A percentile compares a stretch with the other conserved stretches of the same genome.
Evolutionary conservation across 352 stramenopile species (phyloP).

Genomic region (Phytophthora idaei): DNA sequence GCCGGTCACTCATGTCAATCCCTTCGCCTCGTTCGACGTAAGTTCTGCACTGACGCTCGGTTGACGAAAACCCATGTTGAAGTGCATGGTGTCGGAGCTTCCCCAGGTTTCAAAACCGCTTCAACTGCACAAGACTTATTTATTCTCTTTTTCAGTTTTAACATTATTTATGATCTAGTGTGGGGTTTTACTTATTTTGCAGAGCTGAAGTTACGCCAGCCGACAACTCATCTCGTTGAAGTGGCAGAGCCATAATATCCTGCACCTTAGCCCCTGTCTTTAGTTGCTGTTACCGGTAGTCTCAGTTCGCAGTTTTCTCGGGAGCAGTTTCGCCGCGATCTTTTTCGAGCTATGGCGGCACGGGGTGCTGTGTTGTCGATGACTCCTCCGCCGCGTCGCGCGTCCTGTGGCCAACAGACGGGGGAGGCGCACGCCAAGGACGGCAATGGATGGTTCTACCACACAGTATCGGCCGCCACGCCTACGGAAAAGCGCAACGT

Average conservation of each 20-base stretch:
- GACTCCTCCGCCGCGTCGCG: slow-evolving; percentile 21
- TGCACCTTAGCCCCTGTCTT: background rate
- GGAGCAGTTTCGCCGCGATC: slow-evolving; percentile 20
- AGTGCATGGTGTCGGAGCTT: background rate
- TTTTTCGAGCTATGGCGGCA: slow-evolving; percentile 10
- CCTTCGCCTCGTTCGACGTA: background rate
- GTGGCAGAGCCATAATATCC: background rate
- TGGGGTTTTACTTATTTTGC: background rate
- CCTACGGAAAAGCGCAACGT: slow-evolving; percentile 40
- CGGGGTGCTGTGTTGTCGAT: slow-evolving; percentile 2
- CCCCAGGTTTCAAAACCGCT: slow-evolving; percentile 7
- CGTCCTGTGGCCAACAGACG: slow-evolving; percentile 44
- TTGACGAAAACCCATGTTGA: slow-evolving; percentile 16
- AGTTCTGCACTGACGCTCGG: slow-evolving; percentile 17
- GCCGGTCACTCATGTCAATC: slow-evolving; percentile 5
- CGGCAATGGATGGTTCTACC: slow-evolving; percentile 37
- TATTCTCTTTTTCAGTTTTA: background rate
- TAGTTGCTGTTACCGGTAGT: background rate
- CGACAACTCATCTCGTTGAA: slow-evolving; percentile 1
- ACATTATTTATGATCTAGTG: background rate
- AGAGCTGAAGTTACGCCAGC: background rate
- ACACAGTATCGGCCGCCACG: slow-evolving; percentile 63
- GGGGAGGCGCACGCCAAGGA: slow-evolving; percentile 28
- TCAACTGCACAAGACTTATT: slow-evolving; percentile 10
- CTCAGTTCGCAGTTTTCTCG: background rate